Base-by-base conservation (phyloP, 2,329 filamentous ascomycete species). In the Fusarium tuaranense region DNA sequence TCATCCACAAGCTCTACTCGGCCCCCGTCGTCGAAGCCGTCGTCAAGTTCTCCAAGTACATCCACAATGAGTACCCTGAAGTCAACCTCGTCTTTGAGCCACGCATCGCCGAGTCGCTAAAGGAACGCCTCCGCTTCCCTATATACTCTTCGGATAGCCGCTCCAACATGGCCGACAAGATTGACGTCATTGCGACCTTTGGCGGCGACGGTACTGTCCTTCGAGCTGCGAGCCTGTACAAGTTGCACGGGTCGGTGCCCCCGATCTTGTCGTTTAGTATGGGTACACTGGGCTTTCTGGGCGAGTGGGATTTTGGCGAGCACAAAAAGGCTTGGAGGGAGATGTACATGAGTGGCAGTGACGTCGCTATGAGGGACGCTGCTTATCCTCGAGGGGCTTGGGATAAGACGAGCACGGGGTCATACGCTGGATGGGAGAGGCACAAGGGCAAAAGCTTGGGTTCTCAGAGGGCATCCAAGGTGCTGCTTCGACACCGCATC, bases 181-280 rank as follows among this genome's bases (percentile, higher is more conserved):
- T 97, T 69, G 97, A 99, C 80, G 87, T 98, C 68, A 92, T 96
- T 25, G 92, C 94, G 51, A 98, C 97, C 0, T 91, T 99, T 60
- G 97, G 97, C 63, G 97, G 97, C 48, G 97, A 99, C 18, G 82
- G 82, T 10, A 84, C 82, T 5, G 82, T 84, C 10, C 70, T 84
- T 14, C 79, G 82, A 25, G 82, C 82, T 1, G 82, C 82, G 8
- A 84, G 82, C 66, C 69, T 98, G 7, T 98, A 83, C 84, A 95
- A 95, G 69, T 92, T 94, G 41, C 92, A 94, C 53, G 87, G 89
- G 3, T 91, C 91, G 51, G 96, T 99, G 0, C 97, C 97, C 0
- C 97, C 97, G 0, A 93, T 99, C 38, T 87, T 99, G 9, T 95
- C 94, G 2, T 99, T 99, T 81, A 97, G 95, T 81, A 98, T 99